These are phyloP conservation scores for Balakata baccata DNA, from an alignment of 345 rosid species.

Conservation along the genomic window DNA sequence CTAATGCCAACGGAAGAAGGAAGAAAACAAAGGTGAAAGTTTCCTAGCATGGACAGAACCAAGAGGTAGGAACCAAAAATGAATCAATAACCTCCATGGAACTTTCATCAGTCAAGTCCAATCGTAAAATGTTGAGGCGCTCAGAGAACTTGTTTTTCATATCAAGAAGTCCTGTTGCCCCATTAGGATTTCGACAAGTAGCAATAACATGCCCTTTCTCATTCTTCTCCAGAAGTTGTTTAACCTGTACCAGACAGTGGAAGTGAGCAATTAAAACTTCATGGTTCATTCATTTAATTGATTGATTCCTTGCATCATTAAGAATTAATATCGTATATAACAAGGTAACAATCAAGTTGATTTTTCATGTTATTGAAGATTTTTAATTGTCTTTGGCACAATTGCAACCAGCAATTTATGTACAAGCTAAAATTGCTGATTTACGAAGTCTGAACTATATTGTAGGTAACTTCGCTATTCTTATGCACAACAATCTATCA, in stretches of 20 bases:
- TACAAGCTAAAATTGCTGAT: background rate
- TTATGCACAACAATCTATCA: no score
- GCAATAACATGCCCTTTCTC: slow-evolving; percentile 74
- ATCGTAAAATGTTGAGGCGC: slow-evolving; percentile 52
- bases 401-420: background rate
- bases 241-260: slow-evolving; percentile 41
- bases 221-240: slow-evolving; percentile 60
- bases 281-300: background rate
- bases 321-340: background rate
- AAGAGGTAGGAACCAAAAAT: slow-evolving; percentile 5
- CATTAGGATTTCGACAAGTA: slow-evolving; percentile 66
- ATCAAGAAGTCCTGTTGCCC: slow-evolving; percentile 52
- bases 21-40: background rate
- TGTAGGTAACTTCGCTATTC: background rate
- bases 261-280: slow-evolving; percentile 6
- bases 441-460: background rate
- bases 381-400: background rate
- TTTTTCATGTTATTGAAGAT: background rate
- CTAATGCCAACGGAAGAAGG: background rate
- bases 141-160: slow-evolving; percentile 61
- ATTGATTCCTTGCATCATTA: background rate
- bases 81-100: slow-evolving; percentile 61
- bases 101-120: slow-evolving; percentile 65
- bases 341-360: background rate
- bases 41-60: background rate